Conservation (phyloP, 306 rosid genomes). For the Cucurbita maxima region DNA sequence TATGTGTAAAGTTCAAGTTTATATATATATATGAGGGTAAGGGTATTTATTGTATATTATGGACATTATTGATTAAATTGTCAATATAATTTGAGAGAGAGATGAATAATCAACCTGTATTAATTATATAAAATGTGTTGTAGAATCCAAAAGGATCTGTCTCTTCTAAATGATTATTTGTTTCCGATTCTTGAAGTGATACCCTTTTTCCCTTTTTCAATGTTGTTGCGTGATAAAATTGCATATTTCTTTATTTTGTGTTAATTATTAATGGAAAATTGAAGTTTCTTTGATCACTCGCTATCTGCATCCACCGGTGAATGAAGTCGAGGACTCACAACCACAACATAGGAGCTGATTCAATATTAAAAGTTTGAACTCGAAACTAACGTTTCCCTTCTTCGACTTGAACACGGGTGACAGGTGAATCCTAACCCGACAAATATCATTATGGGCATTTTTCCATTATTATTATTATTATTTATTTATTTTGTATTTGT, state of each 20-base stretch:
- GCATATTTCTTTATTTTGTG: not conserved
- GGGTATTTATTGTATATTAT: not conserved
- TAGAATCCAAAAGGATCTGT: not conserved
- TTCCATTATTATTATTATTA: too few species aligned
- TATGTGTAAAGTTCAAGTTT: not conserved
- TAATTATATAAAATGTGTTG: not conserved
- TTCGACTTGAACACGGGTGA: too few species aligned
- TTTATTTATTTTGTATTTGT: not conserved
- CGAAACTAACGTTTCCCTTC: too few species aligned
- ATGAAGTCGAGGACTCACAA: too few species aligned
- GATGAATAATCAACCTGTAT: not conserved
- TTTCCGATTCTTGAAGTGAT: not conserved
- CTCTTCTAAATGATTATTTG: not conserved
- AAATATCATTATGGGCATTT: too few species aligned
- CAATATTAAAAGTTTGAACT: too few species aligned
- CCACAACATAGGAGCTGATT: too few species aligned
- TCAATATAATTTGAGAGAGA: not conserved
- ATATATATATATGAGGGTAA: too few species aligned
- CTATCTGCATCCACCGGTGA: too few species aligned
- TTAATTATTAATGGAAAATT: too few species aligned
- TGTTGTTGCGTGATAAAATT: constrained; percentile 4
- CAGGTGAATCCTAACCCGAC: too few species aligned
- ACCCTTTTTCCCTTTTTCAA: not conserved
- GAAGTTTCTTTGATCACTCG: too few species aligned
- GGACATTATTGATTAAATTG: not conserved